Base-by-base conservation (phyloP, 179 eudicot genomes). In the Heliamphora pulchella region DNA sequence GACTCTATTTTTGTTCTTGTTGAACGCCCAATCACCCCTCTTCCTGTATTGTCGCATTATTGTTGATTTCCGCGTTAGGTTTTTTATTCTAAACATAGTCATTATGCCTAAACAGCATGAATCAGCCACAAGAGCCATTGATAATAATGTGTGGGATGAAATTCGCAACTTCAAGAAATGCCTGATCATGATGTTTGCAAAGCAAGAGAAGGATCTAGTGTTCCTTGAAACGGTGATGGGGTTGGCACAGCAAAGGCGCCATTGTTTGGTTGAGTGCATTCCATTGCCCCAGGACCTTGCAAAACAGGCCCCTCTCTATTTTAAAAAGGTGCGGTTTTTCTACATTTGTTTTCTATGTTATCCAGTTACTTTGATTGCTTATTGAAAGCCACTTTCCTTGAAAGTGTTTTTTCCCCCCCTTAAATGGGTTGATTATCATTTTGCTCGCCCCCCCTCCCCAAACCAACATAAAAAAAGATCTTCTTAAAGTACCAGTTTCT, bases 161-260 rank as follows among this genome's bases (percentile, higher is more conserved):
- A 87, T 96, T 68, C 92, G 99, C 65, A 96, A 94, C 81, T 96
- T 96, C 90, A 96, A 96, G 88, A 96, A 96, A 81, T 96, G 99
- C 77, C 89, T 96, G 14, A 89, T 92, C 58, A 96, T 90, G 99
- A 96, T 96, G 99, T 92, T 90, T 87, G 91, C 91, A 2, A 89
- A 96, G 86, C 96, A 96, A 86, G 98, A 92, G 79, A 92, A 89
- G 90, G 99, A 96, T 18, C 82, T 92, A 61, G 82, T 94, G 71
- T 96, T 96, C 80, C 83, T 96, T 74, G 99, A 96, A 86, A 96
- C 99, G 0, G 98, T 94, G 66, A 89, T 92, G 84, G 90, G 91
- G 58, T 80, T 94, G 85, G 85, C 92, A 5, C 86, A 86, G 72
- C 97, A 94, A 84, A 86, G 89, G 53, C 93, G 97, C 43, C 98